Conservation (phyloP, 108 stramenopile genomes). For the Asterionellopsis glacialis region DNA sequence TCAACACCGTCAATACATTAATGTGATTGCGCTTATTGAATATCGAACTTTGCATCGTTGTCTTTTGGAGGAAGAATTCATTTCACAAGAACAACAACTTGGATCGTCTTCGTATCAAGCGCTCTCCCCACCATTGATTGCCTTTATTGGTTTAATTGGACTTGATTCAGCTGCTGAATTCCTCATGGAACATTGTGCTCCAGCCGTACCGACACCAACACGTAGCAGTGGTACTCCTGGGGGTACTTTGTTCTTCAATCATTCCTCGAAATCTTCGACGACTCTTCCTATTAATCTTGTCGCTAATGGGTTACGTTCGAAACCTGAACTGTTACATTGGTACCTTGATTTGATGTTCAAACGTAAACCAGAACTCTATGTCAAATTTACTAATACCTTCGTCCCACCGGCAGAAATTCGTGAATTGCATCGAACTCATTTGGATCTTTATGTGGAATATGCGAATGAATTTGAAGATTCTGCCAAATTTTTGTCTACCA, state of each 20-base stretch:
- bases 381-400: slow-evolving; percentile 73
- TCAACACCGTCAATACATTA: slow-evolving; percentile 26
- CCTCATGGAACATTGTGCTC: slow-evolving; percentile 67
- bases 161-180: slow-evolving; percentile 48
- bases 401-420: slow-evolving; percentile 59
- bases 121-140: slow-evolving; percentile 41
- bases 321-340: slow-evolving; percentile 72
- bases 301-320: slow-evolving; percentile 45
- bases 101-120: neutral
- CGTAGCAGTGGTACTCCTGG: slow-evolving; percentile 16
- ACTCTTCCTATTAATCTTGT: slow-evolving; percentile 69
- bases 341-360: slow-evolving; percentile 67
- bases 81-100: slow-evolving; percentile 16
- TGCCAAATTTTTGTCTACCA: slow-evolving; percentile 17
- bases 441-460: slow-evolving; percentile 63
- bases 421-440: slow-evolving; percentile 63
- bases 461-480: slow-evolving; percentile 38
- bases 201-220: slow-evolving; percentile 22
- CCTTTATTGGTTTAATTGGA: slow-evolving; percentile 66
- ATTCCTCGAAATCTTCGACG: neutral
- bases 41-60: slow-evolving; percentile 54
- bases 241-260: neutral
- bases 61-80: slow-evolving; percentile 46
- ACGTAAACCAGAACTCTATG: slow-evolving; percentile 68
- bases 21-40: slow-evolving; percentile 57